Evolutionary conservation across 2,329 filamentous ascomycete species (phyloP).

Genomic region (Cladosporium cucumerinum): DNA sequence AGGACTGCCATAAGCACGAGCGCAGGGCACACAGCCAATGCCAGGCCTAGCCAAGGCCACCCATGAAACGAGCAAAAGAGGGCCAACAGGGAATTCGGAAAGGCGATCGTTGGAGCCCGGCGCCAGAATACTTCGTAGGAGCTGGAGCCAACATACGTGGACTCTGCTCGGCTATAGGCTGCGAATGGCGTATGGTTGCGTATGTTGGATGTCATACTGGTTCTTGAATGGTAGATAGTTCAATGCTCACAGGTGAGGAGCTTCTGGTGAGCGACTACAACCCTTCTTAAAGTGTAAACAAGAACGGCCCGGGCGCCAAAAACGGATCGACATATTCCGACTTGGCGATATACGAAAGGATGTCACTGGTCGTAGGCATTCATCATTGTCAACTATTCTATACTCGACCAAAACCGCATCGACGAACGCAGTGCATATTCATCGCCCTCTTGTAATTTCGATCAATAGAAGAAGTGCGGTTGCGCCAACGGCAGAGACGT

Average conservation of each 20-base stretch:
- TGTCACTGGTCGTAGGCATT: not conserved
- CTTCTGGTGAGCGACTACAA: too few species aligned
- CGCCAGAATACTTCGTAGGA: not conserved
- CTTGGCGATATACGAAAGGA: not conserved
- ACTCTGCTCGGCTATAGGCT: not conserved
- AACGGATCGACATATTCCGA: not conserved
- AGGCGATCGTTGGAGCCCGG: not conserved
- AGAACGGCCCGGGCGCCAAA: not conserved
- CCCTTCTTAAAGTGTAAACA: not conserved
- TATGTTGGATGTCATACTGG: not conserved
- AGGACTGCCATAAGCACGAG: not conserved
- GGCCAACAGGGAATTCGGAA: not conserved
- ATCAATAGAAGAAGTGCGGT: constrained; percentile 68
- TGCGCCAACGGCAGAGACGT: constrained; percentile 70
- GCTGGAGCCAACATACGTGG: not conserved
- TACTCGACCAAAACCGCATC: not conserved
- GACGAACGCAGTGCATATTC: not conserved
- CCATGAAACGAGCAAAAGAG: not conserved
- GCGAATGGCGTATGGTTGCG: not conserved
- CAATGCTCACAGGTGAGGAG: too few species aligned
- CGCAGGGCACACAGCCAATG: not conserved
- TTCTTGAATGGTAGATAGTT: too few species aligned
- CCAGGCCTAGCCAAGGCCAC: not conserved
- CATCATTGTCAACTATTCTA: too few species aligned
- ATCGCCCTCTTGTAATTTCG: not conserved